These are phyloP conservation scores for Penicillium psychrofluorescens DNA, from an alignment of 495 filamentous ascomycete genomes.

Conservation along the genomic window DNA sequence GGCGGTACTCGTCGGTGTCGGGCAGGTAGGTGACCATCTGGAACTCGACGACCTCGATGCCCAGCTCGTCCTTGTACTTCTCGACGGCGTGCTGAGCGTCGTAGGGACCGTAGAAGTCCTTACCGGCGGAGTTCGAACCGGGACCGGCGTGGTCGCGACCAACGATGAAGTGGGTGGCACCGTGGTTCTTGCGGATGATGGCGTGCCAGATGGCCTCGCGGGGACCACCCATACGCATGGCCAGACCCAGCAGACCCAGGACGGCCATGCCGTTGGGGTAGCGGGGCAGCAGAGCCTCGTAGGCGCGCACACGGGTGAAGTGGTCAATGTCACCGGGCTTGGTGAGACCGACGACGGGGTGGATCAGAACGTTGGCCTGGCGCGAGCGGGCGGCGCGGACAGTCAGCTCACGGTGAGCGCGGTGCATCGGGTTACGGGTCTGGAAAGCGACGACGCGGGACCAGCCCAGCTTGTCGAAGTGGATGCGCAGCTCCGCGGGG, in stretches of 20 bases:
- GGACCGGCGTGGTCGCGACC: constrained; percentile 96
- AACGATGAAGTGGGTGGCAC: constrained; percentile 98
- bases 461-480: constrained; percentile 99
- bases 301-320: constrained; percentile 97
- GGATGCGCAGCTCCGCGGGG: constrained; percentile 85
- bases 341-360: constrained; percentile 95
- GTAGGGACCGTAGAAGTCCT: constrained; percentile 97
- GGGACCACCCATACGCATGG: constrained; percentile 98
- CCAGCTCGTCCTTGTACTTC: constrained; percentile 92
- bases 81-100: constrained; percentile 97
- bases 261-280: constrained; percentile 99
- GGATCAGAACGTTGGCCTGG: constrained; percentile 97
- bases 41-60: constrained; percentile 98
- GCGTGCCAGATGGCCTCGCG: constrained; percentile 99
- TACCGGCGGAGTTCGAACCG: constrained; percentile 91
- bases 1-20: constrained; percentile 92
- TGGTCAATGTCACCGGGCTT: constrained; percentile 99
- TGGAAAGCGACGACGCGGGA: constrained; percentile 95
- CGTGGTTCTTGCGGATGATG: constrained; percentile 99
- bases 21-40: constrained; percentile 99
- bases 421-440: constrained; percentile 98
- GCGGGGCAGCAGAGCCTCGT: constrained; percentile 91
- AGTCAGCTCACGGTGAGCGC: constrained; percentile 93
- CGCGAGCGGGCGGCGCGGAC: constrained; percentile 91
- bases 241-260: constrained; percentile 87